Evolutionary conservation across 23 red algal species (phyloP).

Genomic region (Gracilariopsis chorda): DNA sequence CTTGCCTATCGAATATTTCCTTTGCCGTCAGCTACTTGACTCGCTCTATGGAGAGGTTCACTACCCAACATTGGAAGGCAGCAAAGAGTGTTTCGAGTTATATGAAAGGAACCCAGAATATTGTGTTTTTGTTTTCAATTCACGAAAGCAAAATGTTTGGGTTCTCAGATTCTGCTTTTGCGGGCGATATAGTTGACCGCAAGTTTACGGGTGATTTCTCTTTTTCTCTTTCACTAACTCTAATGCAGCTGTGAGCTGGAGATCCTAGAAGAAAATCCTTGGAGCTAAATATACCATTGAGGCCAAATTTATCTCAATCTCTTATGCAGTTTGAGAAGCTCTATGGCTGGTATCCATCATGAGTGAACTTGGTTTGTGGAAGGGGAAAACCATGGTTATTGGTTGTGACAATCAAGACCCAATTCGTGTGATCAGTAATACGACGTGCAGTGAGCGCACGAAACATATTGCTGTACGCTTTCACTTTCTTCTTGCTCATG

Average conservation of each 20-base stretch:
- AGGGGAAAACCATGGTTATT: too few relatives aligned
- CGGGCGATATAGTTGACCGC: not conserved
- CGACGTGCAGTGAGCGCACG: too few relatives aligned
- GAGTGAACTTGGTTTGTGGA: too few relatives aligned
- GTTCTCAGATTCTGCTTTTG: conserved; percentile 9
- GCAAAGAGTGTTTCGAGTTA: conserved; percentile 38
- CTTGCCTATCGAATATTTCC: conserved; percentile 25
- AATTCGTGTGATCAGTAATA: too few relatives aligned
- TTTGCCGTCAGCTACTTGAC: conserved; percentile 6
- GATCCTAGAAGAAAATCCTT: conserved; percentile 12
- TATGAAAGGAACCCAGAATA: not conserved
- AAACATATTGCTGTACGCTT: too few relatives aligned
- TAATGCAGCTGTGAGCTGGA: not conserved
- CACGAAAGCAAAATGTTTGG: not conserved
- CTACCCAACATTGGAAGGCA: conserved; percentile 1
- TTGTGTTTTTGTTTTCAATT: not conserved
- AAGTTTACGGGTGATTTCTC: conserved; percentile 25
- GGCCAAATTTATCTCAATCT: conserved; percentile 13
- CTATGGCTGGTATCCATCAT: conserved; percentile 18
- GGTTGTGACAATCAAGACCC: too few relatives aligned
- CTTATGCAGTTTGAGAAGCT: conserved; percentile 21
- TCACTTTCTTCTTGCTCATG: too few relatives aligned
- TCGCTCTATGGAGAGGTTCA: conserved; percentile 26
- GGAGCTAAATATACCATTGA: conserved; percentile 13
- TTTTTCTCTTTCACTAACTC: conserved; percentile 2